phyloP scores from a whole-genome alignment of 2,329 filamentous ascomycete genomes.

The Nothophoma quercina region DNA sequence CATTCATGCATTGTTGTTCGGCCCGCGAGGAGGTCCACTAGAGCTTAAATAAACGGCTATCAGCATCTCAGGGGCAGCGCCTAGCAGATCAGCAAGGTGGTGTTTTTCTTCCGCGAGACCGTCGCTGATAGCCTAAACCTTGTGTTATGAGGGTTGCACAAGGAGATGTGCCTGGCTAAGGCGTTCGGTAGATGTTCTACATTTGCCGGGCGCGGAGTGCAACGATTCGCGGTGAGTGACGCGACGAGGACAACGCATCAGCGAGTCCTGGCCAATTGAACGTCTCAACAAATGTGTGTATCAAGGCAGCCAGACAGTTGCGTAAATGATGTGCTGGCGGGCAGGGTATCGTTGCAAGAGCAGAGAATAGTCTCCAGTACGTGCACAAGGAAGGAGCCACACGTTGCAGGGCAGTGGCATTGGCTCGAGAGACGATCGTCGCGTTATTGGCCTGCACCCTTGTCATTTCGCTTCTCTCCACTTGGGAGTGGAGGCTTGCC shows the following conservation, averaged over 20 bases:
- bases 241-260: conserved; percentile 37
- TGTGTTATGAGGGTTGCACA: conserved; percentile 10
- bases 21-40: conserved; percentile 9
- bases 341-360: conserved; percentile 14
- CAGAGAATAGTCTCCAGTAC: conserved; percentile 7
- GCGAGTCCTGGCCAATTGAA: conserved; percentile 23
- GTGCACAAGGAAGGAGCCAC: conserved; percentile 17
- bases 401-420: conserved; percentile 11
- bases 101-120: background rate
- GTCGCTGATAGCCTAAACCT: conserved; percentile 1
- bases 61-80: conserved; percentile 16
- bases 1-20: conserved; percentile 13
- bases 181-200: conserved; percentile 14
- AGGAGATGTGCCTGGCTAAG: conserved; percentile 16
- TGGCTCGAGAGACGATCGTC: conserved; percentile 10
- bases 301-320: conserved; percentile 13
- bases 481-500: conserved; percentile 17
- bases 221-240: conserved; percentile 32
- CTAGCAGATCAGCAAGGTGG: background rate
- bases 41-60: conserved; percentile 19
- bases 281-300: background rate
- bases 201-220: conserved; percentile 6
- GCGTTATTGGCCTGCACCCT: conserved; percentile 21
- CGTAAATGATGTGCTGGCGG: conserved; percentile 14
- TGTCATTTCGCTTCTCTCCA: conserved; percentile 24